A percentile compares a stretch with the other conserved stretches of the same genome.
Conservation (phyloP, 140 eudicot genomes). For the Erigeron philadelphicus region DNA sequence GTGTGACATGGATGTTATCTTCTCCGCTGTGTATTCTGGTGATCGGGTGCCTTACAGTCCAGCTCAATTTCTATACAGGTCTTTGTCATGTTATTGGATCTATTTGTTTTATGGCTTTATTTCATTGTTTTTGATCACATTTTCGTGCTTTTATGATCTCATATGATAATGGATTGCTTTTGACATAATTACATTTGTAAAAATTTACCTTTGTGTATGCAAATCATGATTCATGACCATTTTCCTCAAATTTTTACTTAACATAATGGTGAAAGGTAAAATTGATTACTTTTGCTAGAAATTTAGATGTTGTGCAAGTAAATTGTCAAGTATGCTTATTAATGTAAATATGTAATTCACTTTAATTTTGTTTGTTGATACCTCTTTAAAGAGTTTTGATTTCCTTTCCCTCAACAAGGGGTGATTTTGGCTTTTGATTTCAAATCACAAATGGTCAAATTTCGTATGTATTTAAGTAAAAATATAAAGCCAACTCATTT, state of each 20-base stretch:
- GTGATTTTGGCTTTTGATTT: slow-evolving; percentile 14
- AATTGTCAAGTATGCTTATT: neutral
- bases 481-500: neutral
- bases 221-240: neutral
- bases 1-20: slow-evolving; percentile 69
- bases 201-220: neutral
- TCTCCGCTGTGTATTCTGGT: slow-evolving; percentile 72
- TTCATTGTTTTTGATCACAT: slow-evolving; percentile 14
- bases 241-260: neutral
- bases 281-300: neutral
- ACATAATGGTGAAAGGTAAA: neutral
- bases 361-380: neutral
- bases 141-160: slow-evolving; percentile 9
- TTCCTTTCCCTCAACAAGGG: slow-evolving; percentile 3
- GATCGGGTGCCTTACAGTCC: slow-evolving; percentile 76
- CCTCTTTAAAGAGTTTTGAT: slow-evolving; percentile 1
- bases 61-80: slow-evolving; percentile 81
- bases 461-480: neutral
- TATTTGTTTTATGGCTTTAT: slow-evolving; percentile 7
- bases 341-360: neutral
- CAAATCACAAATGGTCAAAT: neutral
- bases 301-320: neutral
- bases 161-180: neutral
- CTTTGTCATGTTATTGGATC: slow-evolving; percentile 19
- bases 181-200: neutral